A percentile compares a stretch with the other conserved stretches of the same genome.
phyloP scores from a whole-genome alignment of 768 basidiomycete genomes.

The Leccinum subtestaceum region DNA sequence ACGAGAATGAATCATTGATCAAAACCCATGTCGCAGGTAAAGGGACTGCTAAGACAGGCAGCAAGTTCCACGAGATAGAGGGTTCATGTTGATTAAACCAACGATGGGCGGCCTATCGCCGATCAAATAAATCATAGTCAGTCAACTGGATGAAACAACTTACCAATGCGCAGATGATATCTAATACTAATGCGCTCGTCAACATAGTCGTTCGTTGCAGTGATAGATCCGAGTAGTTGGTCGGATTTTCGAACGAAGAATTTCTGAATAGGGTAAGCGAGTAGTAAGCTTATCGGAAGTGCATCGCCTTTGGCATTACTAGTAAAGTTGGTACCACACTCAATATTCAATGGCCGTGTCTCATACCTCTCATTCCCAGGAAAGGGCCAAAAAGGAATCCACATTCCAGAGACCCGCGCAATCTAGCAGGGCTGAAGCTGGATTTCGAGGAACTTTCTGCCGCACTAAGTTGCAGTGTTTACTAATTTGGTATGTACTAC shows the following conservation, averaged over 20 bases:
- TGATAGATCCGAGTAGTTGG: neutral
- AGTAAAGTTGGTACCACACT: no score
- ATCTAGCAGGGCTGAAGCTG: neutral
- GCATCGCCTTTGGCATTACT: neutral
- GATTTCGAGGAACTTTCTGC: neutral
- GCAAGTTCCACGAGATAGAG: constrained; percentile 12
- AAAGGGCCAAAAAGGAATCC: neutral
- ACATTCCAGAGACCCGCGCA: neutral
- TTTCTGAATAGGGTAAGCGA: constrained; percentile 9
- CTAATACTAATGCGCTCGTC: constrained; percentile 5
- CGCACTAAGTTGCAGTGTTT: neutral
- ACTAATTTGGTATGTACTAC: no score
- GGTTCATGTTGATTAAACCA: constrained; percentile 21
- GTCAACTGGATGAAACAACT: neutral
- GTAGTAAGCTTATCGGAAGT: constrained; percentile 10
- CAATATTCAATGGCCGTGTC: neutral
- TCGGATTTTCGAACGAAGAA: neutral
- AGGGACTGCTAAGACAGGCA: constrained; percentile 12
- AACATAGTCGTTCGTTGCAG: constrained; percentile 8
- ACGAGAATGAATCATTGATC: constrained; percentile 7
- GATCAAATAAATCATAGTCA: neutral
- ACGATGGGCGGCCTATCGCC: constrained; percentile 13
- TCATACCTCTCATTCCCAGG: neutral
- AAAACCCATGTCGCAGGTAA: constrained; percentile 12
- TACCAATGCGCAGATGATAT: constrained; percentile 22